phyloP scores from a whole-genome alignment of 2,329 filamentous ascomycete genomes.

The Alternaria tenuissima region DNA sequence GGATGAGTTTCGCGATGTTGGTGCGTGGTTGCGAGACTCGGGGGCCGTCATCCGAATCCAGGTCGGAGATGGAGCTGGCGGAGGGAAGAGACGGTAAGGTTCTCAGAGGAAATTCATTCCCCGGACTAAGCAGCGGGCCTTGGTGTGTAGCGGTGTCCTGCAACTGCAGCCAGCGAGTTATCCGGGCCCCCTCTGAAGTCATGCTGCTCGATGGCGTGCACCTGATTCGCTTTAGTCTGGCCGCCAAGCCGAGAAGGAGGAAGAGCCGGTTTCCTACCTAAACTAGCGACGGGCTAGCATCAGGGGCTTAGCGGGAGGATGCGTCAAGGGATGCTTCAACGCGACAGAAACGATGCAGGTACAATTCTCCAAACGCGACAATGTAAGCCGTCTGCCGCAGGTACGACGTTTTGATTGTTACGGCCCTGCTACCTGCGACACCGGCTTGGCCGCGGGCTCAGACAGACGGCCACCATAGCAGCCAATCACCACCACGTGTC shows the following conservation, averaged over 20 bases:
- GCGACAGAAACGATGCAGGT: slow-evolving; percentile 24
- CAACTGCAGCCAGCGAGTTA: slow-evolving; percentile 45
- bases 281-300: slow-evolving; percentile 22
- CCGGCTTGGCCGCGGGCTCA: slow-evolving; percentile 6
- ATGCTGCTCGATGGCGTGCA: slow-evolving; percentile 24
- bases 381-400: slow-evolving; percentile 2
- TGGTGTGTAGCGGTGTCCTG: slow-evolving; percentile 34
- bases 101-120: slow-evolving; percentile 49
- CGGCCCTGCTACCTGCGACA: slow-evolving; percentile 21
- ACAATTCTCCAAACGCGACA: slow-evolving; percentile 2
- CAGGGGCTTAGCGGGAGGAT: slow-evolving; percentile 29
- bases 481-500: slow-evolving; percentile 25
- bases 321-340: slow-evolving; percentile 24
- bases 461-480: slow-evolving; percentile 6
- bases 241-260: slow-evolving; percentile 10
- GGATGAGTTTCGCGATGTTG: slow-evolving; percentile 40
- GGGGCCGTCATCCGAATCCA: slow-evolving; percentile 29
- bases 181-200: slow-evolving; percentile 32
- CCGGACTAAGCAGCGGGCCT: slow-evolving; percentile 42
- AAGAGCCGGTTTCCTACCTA: slow-evolving; percentile 15
- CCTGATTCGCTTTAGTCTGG: slow-evolving; percentile 27
- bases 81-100: slow-evolving; percentile 48
- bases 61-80: slow-evolving; percentile 36
- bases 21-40: slow-evolving; percentile 21
- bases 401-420: slow-evolving; percentile 10